Conservation (phyloP, 257 asterid genomes). For the Mentha longifolia region DNA sequence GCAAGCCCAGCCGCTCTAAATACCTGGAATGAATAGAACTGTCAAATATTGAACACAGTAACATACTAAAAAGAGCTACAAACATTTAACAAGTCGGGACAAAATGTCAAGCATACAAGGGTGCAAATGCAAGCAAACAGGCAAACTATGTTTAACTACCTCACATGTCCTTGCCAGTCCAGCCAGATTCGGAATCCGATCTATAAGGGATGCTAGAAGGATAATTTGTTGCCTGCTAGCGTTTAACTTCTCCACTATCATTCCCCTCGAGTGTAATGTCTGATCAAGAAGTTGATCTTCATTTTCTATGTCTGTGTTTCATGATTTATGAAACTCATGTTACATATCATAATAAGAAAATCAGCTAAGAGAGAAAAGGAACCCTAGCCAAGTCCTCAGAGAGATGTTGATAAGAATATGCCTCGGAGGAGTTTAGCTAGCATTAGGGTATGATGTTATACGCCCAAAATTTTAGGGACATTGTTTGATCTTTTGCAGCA, state of each 20-base stretch:
- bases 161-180: slow-evolving; percentile 97
- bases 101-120: slow-evolving; percentile 13
- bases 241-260: slow-evolving; percentile 61
- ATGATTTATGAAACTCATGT: slow-evolving; percentile 29
- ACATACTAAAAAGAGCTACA: slow-evolving; percentile 18
- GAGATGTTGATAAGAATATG: background rate
- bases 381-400: background rate
- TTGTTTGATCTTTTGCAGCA: background rate
- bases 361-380: slow-evolving; percentile 14
- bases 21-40: slow-evolving; percentile 48
- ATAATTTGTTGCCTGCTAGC: slow-evolving; percentile 73
- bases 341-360: background rate
- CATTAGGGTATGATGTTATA: background rate
- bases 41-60: slow-evolving; percentile 24
- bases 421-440: background rate
- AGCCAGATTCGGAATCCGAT: slow-evolving; percentile 97
- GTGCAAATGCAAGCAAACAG: slow-evolving; percentile 5
- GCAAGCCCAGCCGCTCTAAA: slow-evolving; percentile 83
- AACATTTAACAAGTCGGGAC: slow-evolving; percentile 13
- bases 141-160: slow-evolving; percentile 39
- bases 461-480: background rate
- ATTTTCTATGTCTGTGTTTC: slow-evolving; percentile 63
- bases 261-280: slow-evolving; percentile 66
- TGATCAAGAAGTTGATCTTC: slow-evolving; percentile 82
- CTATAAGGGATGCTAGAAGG: slow-evolving; percentile 83